phyloP scores from a whole-genome alignment of 768 basidiomycete species.

The Pulveroboletus ravenelii region DNA sequence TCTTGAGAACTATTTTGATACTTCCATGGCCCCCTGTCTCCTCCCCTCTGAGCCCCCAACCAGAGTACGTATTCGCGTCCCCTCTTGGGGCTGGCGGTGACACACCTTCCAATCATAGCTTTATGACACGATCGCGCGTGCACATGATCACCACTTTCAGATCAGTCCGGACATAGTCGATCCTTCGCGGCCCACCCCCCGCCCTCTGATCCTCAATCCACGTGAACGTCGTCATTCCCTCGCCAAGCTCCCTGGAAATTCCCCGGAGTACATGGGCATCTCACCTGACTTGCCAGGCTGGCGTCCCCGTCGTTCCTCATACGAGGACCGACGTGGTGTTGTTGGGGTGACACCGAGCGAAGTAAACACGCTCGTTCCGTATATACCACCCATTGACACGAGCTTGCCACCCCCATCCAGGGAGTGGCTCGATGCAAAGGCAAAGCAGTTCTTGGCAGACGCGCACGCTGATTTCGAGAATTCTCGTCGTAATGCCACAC shows the following conservation, averaged over 20 bases:
- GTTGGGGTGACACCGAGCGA: constrained; percentile 24
- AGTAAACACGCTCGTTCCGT: constrained; percentile 25
- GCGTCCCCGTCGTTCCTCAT: constrained; percentile 22
- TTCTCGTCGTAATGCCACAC: background rate
- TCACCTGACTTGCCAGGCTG: constrained; percentile 19
- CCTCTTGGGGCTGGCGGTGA: background rate
- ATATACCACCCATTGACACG: constrained; percentile 22
- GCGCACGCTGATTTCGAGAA: constrained; percentile 12
- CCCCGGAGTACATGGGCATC: constrained; percentile 24
- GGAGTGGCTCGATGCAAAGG: constrained; percentile 16
- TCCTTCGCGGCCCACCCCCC: constrained; percentile 7
- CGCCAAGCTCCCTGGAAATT: constrained; percentile 8
- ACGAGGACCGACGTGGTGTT: constrained; percentile 22
- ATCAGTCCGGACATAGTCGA: constrained; percentile 9
- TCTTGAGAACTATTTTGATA: constrained; percentile 25
- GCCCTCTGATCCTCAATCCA: constrained; percentile 8
- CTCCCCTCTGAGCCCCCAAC: constrained; percentile 9
- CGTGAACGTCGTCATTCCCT: constrained; percentile 16
- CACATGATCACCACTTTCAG: constrained; percentile 22
- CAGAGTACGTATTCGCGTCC: constrained; percentile 10
- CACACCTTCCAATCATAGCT: constrained; percentile 16
- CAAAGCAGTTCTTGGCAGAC: constrained; percentile 12
- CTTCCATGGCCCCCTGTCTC: constrained; percentile 15
- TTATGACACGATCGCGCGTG: constrained; percentile 27
- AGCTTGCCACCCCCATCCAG: constrained; percentile 12